phyloP scores from a whole-genome alignment of 768 basidiomycete genomes.

The Mycena vulgaris region DNA sequence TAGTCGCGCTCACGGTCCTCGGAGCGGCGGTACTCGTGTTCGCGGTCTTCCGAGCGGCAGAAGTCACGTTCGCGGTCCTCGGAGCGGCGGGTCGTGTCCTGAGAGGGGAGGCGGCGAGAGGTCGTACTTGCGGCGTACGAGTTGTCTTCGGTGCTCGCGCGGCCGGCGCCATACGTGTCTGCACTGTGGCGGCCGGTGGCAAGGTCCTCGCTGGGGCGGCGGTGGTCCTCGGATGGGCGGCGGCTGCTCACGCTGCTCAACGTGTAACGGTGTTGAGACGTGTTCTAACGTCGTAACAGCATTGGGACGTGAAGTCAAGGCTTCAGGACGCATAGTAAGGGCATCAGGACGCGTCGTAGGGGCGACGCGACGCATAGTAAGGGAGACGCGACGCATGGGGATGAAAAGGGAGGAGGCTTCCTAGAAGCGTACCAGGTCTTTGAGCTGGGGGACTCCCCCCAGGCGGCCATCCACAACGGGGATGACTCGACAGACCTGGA shows the following conservation, averaged over 20 bases:
- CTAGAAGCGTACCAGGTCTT: too few species aligned
- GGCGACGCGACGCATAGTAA: too few species aligned
- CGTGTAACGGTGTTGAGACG: too few species aligned
- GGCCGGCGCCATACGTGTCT: conserved; percentile 60
- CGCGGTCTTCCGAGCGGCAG: conserved; percentile 48
- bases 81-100: conserved; percentile 66
- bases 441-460: too few species aligned
- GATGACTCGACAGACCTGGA: too few species aligned
- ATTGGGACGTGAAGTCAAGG: too few species aligned
- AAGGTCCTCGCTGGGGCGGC: conserved; percentile 67
- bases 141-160: conserved; percentile 61
- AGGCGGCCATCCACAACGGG: too few species aligned
- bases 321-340: too few species aligned
- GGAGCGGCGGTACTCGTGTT: conserved; percentile 33
- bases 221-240: conserved; percentile 68
- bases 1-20: conserved; percentile 67
- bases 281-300: too few species aligned
- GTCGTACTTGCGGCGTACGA: conserved; percentile 52
- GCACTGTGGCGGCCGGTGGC: conserved; percentile 65
- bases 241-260: conserved; percentile 63
- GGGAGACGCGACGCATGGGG: too few species aligned
- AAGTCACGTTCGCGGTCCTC: conserved; percentile 67
- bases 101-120: conserved; percentile 70
- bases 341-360: too few species aligned
- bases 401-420: too few species aligned